phyloP scores from a whole-genome alignment of 768 basidiomycete species.

The Guyanaporus albipodus region DNA sequence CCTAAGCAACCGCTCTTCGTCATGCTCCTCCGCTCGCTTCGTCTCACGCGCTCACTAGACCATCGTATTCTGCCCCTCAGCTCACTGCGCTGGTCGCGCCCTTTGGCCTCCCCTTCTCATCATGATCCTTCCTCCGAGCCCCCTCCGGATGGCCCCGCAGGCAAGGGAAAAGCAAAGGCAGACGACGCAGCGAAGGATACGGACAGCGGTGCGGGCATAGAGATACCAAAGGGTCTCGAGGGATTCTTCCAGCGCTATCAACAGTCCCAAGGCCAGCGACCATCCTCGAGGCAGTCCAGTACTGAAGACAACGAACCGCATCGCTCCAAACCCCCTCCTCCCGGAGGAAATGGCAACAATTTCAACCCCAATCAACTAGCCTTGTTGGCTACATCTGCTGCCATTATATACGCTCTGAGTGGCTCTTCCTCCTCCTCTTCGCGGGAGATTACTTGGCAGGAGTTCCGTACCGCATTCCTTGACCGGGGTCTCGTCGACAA shows the following conservation, averaged over 20 bases:
- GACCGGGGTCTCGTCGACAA: slow-evolving; percentile 95
- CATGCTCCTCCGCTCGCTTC: slow-evolving; percentile 66
- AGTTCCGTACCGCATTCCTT: slow-evolving; percentile 95
- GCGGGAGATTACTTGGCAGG: slow-evolving; percentile 99
- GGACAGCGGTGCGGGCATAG: slow-evolving; percentile 27
- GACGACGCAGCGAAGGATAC: slow-evolving; percentile 33
- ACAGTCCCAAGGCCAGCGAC: slow-evolving; percentile 33
- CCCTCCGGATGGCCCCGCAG: slow-evolving; percentile 12
- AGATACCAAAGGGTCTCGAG: slow-evolving; percentile 64
- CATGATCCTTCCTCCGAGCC: slow-evolving; percentile 28
- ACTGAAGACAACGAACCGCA: slow-evolving; percentile 29
- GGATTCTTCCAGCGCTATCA: slow-evolving; percentile 75
- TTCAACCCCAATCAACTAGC: slow-evolving; percentile 57
- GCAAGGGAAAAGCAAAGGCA: slow-evolving; percentile 35
- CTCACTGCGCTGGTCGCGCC: slow-evolving; percentile 34
- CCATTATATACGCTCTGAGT: slow-evolving; percentile 62
- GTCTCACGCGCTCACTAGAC: slow-evolving; percentile 46
- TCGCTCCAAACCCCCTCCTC: slow-evolving; percentile 50
- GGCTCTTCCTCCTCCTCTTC: slow-evolving; percentile 45
- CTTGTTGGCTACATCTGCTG: slow-evolving; percentile 54
- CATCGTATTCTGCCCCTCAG: slow-evolving; percentile 36
- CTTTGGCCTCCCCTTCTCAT: slow-evolving; percentile 47
- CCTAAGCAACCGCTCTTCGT: too few species aligned
- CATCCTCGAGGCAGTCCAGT: slow-evolving; percentile 27
- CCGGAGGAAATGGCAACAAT: slow-evolving; percentile 41